Evolutionary conservation across 2,329 filamentous ascomycete species (phyloP), one percentile per base, ranked within the genome.

Genomic region (Penicillium freii): DNA sequence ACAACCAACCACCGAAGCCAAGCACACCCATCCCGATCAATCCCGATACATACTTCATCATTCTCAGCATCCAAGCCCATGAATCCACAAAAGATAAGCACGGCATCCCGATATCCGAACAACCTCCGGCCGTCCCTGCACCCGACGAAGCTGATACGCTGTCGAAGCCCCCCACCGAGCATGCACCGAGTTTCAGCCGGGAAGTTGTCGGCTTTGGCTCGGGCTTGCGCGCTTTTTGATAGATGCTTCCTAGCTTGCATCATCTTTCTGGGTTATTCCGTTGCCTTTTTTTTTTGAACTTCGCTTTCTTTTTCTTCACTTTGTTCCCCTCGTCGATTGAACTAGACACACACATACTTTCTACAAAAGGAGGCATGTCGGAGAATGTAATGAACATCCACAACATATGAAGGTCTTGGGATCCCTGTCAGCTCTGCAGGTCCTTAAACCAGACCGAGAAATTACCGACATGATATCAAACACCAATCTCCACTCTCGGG

Each of bases 131-230:
- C 17, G 8, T 34, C 15, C 5, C 10, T 44, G 1, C 19, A 3
- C 0, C 2, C 8, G 9, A 36, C n/a, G 21, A 51, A 13, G 23
- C 47, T 56, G 53, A 56, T 51, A 43, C 31, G 46, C 29, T 6
- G 17, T 2, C 9, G 3, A 29, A 21, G 17, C 13, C 48, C 39
- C 39, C 17, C 34, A 4, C 60, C 60, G 58, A 62, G 34, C 19
- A 11, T 36, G 10, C 4, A 31, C 63, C 63, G 63, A 64, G 34
- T 33, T 60, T 57, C 34, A 21, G 17, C 62, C 63, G 62, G 48
- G 48, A 38, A 49, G 34, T 54, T 39, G 1, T 48, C 63, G 63
- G 62, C n/a, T 5, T 27, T 56, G 39, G 31, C 50, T 62, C 57
- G 60, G 58, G 15, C 5, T 34, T 50, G 45, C 45, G 53, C 31